These are phyloP conservation scores for Zymoseptoria pseudotritici DNA, from an alignment of 2,329 filamentous ascomycete species.

Conservation along the genomic window DNA sequence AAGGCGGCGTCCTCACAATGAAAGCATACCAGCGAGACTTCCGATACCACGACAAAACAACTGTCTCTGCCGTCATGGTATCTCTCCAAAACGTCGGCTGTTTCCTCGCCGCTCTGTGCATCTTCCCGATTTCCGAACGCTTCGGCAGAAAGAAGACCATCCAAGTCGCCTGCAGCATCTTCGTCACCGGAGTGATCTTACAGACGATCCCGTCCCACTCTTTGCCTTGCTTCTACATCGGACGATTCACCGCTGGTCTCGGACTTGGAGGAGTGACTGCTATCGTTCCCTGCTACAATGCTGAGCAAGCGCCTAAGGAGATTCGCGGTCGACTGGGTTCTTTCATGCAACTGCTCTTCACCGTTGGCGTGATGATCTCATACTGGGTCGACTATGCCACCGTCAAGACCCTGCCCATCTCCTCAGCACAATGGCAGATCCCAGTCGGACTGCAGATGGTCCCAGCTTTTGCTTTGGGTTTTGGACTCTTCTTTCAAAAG, in stretches of 20 bases:
- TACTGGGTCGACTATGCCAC: conserved; percentile 50
- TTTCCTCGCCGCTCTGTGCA: conserved; percentile 45
- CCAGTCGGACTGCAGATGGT: conserved; percentile 48
- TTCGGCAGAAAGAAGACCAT: conserved; percentile 41
- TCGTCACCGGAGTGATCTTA: conserved; percentile 37
- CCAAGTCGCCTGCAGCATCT: conserved; percentile 38
- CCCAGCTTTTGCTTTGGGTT: conserved; percentile 41
- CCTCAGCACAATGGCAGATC: conserved; percentile 48
- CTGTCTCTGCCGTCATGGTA: conserved; percentile 36
- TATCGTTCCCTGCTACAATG: conserved; percentile 35
- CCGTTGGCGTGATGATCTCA: conserved; percentile 42
- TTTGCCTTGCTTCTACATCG: conserved; percentile 39
- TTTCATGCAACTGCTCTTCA: conserved; percentile 47
- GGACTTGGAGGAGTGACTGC: conserved; percentile 44
- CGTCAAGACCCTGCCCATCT: conserved; percentile 28
- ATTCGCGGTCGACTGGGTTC: conserved; percentile 44
- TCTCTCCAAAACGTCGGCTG: conserved; percentile 47
- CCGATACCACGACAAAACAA: conserved; percentile 21
- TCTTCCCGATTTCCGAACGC: conserved; percentile 43
- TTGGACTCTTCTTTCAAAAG: conserved; percentile 43
- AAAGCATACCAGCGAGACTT: conserved; percentile 22
- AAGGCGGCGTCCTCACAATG: conserved; percentile 26
- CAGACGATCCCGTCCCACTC: conserved; percentile 43
- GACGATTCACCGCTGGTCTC: conserved; percentile 42
- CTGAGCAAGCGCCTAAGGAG: conserved; percentile 39